Base-by-base conservation (phyloP, 805 yeast genomes). In the Kluyveromyces wickerhamii region DNA sequence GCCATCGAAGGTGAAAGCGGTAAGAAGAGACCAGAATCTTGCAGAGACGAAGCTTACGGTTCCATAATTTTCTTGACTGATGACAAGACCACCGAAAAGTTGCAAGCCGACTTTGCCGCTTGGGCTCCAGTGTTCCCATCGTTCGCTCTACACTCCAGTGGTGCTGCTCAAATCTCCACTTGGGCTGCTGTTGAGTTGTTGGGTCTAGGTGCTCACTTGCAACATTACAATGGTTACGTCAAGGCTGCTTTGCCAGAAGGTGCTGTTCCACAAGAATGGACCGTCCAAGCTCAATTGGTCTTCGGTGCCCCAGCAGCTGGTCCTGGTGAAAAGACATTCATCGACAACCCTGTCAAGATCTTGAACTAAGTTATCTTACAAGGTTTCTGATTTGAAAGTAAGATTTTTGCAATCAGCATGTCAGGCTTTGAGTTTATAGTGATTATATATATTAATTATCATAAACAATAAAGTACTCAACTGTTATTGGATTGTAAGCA, bases 121-220 rank as follows among this genome's bases (percentile, higher is more conserved):
- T 69, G 56, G 54, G 62, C 65, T 18, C 63, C 58, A 35, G 56
- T 55, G 40, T 68, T 71, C 66, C 73, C 71, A 42, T 53, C 54
- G 35, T 71, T 69, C 48, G 72, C 73, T 21, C 59, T 66, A 34
- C 67, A 70, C 42, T 52, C 71, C 29, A 57, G 60, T 38, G 72
- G 72, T 56, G 66, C 70, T 35, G 72, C 72, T 35, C 73, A 69
- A 57, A 68, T 71, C 41, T 50, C 57, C 43, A 50, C 67, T 13
- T 71, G 77, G 77, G 54, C 71, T 27, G 69, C 69, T 18, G 54
- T 71, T 18, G 58, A 62, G 33, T 59, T 57, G 21, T 49, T 65
- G 37, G 70, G 69, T 32, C 49, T 70, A 28, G 76, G 75, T 42
- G 72, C 63, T 41, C 70, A 67, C 45, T 59, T 71, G 44, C 77